Evolutionary conservation across 1,284 basidiomycete genomes (phyloP).

Genomic region (Tilletia indica): DNA sequence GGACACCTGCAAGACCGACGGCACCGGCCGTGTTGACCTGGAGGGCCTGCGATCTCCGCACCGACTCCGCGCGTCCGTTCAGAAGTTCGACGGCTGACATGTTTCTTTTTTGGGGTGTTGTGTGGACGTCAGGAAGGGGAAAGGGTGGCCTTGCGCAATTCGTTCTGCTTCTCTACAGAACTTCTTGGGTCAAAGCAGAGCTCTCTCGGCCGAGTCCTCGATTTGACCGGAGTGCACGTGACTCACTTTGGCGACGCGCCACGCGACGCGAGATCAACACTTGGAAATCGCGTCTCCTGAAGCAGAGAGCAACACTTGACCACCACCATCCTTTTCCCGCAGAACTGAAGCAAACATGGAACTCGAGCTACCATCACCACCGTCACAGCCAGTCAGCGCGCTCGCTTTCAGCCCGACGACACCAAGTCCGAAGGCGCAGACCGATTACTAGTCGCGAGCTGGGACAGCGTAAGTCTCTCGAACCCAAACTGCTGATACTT

Average conservation of each 20-base stretch:
- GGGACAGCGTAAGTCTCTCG: conserved; percentile 35
- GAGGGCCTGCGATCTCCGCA: conserved; percentile 84
- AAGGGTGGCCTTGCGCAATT: neutral
- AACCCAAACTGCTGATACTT: neutral
- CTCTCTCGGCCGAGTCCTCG: neutral
- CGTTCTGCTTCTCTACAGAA: neutral
- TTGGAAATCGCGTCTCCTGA: neutral
- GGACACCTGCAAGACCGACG: conserved; percentile 94
- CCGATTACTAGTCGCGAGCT: conserved; percentile 41
- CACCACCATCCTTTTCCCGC: neutral
- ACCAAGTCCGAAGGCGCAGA: neutral
- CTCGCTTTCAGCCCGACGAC: conserved; percentile 4
- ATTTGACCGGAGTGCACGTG: neutral
- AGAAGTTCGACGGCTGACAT: conserved; percentile 55
- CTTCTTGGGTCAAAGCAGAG: neutral
- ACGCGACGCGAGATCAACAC: conserved; percentile 14
- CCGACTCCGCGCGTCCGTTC: conserved; percentile 73
- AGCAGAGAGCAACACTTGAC: neutral
- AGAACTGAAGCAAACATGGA: neutral
- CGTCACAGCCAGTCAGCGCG: neutral
- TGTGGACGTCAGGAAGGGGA: neutral
- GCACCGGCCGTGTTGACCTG: conserved; percentile 82
- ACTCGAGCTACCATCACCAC: conserved; percentile 7
- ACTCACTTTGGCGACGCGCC: neutral
- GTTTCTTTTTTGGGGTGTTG: neutral